Base-by-base conservation (phyloP, 2,329 filamentous ascomycete species). In the Alternaria arbusti region DNA sequence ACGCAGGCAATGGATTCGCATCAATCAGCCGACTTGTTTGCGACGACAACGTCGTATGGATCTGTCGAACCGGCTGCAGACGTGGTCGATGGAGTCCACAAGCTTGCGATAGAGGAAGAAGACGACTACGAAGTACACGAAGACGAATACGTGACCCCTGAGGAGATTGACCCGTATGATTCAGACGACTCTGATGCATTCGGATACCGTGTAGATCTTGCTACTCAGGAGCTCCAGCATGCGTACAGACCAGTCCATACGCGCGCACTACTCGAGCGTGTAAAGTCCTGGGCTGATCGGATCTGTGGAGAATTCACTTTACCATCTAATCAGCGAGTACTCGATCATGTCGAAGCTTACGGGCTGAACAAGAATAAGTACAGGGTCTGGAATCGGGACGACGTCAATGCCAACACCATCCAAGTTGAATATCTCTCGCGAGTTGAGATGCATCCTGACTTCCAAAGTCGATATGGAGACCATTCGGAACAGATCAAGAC, bases 391-490 rank as follows among this genome's bases (percentile, higher is more conserved):
- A 20, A 51, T 30, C 15, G 12, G 13, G n/a, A 45, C 9, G 49
- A 44, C 4, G 4, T 6, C 5, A 17, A 28, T 2, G 25, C 17
- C 6, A 49, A 56, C 25, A 22, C 13, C 26, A 45, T 63, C 15
- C 15, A 5, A 6, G 52, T 65, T 11, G 23, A 60, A 10, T 64
- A 60, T 36, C 44, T 63, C 15, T 49, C 61, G 11, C 57, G 59
- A 10, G 50, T 67, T n/a, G 64, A 65, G 40, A 43, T 63, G 22
- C 26, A 58, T 40, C 57, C 61, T n/a, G 44, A 36, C 7, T 65
- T 67, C 30, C 61, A 64, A 12, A 8, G 10, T 6, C 30, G 4
- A 7, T 64, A 51, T 28, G 46, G 52, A 8, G 36, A 56, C 12
- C n/a, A 45, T 6, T 57, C 45, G 0, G 25, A 40, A 15, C 44